Base-by-base conservation (phyloP, 176 grass and related monocot species). In the Ensete ventricosum region DNA sequence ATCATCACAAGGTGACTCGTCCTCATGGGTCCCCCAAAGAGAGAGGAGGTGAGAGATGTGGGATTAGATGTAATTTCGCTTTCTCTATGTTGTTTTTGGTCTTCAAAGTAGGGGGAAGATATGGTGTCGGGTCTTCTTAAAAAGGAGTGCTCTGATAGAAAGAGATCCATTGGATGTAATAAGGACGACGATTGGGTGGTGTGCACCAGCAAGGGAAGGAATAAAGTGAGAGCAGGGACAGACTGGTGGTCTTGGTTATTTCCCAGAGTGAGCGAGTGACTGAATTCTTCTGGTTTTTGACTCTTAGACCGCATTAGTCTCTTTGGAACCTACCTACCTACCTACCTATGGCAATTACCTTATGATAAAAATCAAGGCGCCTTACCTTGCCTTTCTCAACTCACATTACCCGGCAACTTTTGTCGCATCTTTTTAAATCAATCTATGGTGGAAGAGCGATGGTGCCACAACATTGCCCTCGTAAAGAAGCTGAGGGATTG, bases 141-240 rank as follows among this genome's bases (percentile, higher is more conserved):
- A 62, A 79, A 72, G 54, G 19, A 49, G 77, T 11, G 77, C 67
- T 23, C 34, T 70, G 67, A 19, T 72, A 54, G 54, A 79, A 79
- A 79, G 78, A 79, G 11, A 52, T 79, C 78, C 67, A 43, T 79
- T 79, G 67, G 78, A 79, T 71, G 78, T 51, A 48, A 29, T 55
- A 14, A n/a, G 54, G 58, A 52, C 9, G 57, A 51, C 25, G 34
- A 49, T 11, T 29, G 17, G 10, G 34, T 8, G 12, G 50, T n/a
- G 52, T 73, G 55, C 17, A n/a, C 50, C 66, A 71, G 6, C 65
- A 67, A 48, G 34, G 54, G 27, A 79, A 79, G 55, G 67, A 79
- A 79, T 79, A 79, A 72, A 79, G 78, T 53, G 16, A 19, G 12
- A 43, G 34, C 34, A 43, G 34, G 34, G 34, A 43, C 34, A 43